A percentile compares a stretch with the other conserved stretches of the same genome.
Evolutionary conservation across 331 rosid genomes (phyloP).

Genomic region (Cydonia oblonga): DNA sequence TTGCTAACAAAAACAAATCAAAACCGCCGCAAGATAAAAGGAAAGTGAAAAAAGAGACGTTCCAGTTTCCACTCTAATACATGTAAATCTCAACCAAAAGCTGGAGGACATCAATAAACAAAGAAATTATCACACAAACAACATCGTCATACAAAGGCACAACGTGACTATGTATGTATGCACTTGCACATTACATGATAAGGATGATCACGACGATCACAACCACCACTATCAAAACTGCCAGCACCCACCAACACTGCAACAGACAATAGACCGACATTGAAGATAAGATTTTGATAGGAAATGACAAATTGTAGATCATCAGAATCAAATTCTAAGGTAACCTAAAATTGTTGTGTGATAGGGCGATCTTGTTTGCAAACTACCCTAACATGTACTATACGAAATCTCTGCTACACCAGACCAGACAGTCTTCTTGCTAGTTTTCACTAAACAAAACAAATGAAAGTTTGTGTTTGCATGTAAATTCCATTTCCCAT

Average conservation of each 20-base stretch:
- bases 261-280: conserved; percentile 1
- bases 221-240: conserved; percentile 28
- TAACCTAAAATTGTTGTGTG: not conserved
- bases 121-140: not conserved
- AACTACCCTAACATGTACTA: not conserved
- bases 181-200: conserved; percentile 24
- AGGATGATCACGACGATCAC: conserved; percentile 30
- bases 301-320: not conserved
- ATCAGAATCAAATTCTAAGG: not conserved
- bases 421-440: not conserved
- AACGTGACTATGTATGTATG: not conserved
- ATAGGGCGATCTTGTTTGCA: not conserved
- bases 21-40: not conserved
- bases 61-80: not conserved
- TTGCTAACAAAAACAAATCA: not conserved
- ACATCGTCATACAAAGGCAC: not conserved
- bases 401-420: not conserved
- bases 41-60: not conserved
- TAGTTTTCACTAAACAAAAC: not conserved
- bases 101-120: not conserved
- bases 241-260: conserved; percentile 72
- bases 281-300: not conserved
- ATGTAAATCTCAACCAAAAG: not conserved
- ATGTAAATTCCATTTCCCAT: not conserved
- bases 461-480: not conserved